Conservation (phyloP, 2,329 filamentous ascomycete species). For the Biscogniauxia marginata region DNA sequence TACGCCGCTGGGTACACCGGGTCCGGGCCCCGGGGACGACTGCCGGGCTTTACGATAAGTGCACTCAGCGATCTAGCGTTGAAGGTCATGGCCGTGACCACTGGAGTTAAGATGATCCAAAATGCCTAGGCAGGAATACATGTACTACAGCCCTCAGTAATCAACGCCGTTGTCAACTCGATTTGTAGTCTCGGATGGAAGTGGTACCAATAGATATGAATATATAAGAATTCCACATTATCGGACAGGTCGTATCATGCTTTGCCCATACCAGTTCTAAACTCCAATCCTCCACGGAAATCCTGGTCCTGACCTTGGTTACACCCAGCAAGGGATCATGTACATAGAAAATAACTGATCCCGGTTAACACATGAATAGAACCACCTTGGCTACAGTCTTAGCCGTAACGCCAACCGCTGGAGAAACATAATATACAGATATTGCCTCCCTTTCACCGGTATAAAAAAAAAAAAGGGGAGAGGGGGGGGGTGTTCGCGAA, state of each 20-base stretch:
- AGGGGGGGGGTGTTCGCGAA: no score
- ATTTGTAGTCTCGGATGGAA: no score
- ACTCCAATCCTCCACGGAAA: neutral
- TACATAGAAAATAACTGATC: neutral
- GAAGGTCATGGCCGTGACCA: constrained; percentile 44
- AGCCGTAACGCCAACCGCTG: constrained; percentile 1
- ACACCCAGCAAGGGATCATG: neutral
- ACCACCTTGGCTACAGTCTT: neutral
- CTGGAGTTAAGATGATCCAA: constrained; percentile 37
- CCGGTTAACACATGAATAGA: neutral
- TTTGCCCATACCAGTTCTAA: neutral
- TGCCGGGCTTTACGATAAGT: constrained; percentile 36
- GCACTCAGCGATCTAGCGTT: constrained; percentile 38
- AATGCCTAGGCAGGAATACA: constrained; percentile 7
- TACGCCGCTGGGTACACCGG: constrained; percentile 57
- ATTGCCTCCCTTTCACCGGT: neutral
- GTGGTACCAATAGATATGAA: no score
- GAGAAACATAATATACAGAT: neutral
- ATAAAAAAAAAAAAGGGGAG: neutral
- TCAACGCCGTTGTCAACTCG: no score
- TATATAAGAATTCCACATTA: neutral
- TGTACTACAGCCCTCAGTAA: neutral
- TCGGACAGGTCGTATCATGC: neutral
- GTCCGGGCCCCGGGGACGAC: constrained; percentile 46
- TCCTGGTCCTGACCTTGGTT: neutral